These are phyloP conservation scores for Maudiozyma turicensis DNA, from an alignment of 805 yeast species.

Conservation along the genomic window DNA sequence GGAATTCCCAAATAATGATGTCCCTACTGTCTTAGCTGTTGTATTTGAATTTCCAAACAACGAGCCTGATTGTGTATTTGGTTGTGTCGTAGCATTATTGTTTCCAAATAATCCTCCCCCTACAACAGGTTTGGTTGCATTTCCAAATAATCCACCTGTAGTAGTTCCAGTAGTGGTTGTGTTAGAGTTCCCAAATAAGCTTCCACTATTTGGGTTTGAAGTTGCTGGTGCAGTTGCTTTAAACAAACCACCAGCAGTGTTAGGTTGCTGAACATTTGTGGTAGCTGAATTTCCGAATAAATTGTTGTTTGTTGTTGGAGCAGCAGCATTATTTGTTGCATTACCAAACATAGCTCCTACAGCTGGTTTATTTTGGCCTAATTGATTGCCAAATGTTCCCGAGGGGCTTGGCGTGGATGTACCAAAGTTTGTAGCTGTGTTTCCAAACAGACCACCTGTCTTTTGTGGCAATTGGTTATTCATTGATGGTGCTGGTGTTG, in stretches of 20 bases:
- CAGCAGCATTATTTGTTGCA: neutral
- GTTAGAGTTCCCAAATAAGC: constrained; percentile 6
- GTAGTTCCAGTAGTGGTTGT: constrained; percentile 3
- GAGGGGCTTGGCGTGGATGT: constrained; percentile 25
- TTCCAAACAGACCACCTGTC: constrained; percentile 18
- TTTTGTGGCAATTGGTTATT: constrained; percentile 17
- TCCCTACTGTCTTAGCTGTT: neutral
- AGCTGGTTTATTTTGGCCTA: constrained; percentile 3
- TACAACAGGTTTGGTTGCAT: constrained; percentile 3
- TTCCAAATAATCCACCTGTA: constrained; percentile 9
- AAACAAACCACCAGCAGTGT: constrained; percentile 9
- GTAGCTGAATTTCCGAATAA: constrained; percentile 17
- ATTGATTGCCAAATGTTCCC: constrained; percentile 22
- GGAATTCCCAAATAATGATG: constrained; percentile 1
- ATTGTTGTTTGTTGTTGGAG: neutral
- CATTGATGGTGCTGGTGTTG: constrained; percentile 24
- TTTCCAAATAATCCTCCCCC: constrained; percentile 12
- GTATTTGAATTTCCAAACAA: neutral
- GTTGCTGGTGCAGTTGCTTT: constrained; percentile 9
- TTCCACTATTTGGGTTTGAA: constrained; percentile 1
- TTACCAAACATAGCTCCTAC: constrained; percentile 6
- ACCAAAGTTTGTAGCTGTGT: constrained; percentile 11
- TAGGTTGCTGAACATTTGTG: constrained; percentile 1
- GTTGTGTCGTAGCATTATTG: neutral
- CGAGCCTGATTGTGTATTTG: neutral